Base-by-base conservation (phyloP, 1,139 yeast genomes). In the Meyerozyma guilliermondii region DNA sequence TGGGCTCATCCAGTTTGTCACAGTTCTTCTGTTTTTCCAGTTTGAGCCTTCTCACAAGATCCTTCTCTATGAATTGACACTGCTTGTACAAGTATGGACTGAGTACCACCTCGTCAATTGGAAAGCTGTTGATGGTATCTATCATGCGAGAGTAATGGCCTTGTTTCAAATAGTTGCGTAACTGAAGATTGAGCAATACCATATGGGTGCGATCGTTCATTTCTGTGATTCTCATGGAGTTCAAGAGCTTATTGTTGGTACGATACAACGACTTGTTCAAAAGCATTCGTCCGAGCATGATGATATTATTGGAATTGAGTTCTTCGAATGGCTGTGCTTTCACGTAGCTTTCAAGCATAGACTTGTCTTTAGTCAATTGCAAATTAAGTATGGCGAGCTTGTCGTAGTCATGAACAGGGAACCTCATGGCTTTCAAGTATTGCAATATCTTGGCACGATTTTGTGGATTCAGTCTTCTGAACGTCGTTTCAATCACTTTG, bases 1-100 rank as follows among this genome's bases (percentile, higher is more conserved):
- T n/a, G n/a, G n/a, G n/a, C n/a, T n/a, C n/a, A n/a, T n/a, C n/a
- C n/a, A n/a, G n/a, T n/a, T n/a, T n/a, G n/a, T n/a, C n/a, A n/a
- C n/a, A n/a, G 22, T 18, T 18, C 22, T 20, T 7, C 22, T 6
- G 22, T 9, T 26, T 4, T n/a, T 10, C 28, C 13, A 4, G 28
- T 13, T 26, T 39, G 27, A 48, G 40, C 36, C 54, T 56, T 38
- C 47, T 48, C 11, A 31, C 33, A 27, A 69, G 48, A 34, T 46
- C 47, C 37, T 53, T 56, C 44, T 67, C 72, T 13, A 71, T 52
- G 39, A 45, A 58, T 35, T 58, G 54, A 41, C 68, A 60, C 39
- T 70, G 72, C 38, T 59, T 54, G 43, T 58, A 52, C 16, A 70
- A 48, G 47, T 65, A 71, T 2, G 72, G 74, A 36, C 65, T 63